Percentiles rank a stretch among this genome's conserved stretches.
Evolutionary conservation across 2,329 filamentous ascomycete genomes (phyloP).

Genomic region (Xylogone sp.): DNA sequence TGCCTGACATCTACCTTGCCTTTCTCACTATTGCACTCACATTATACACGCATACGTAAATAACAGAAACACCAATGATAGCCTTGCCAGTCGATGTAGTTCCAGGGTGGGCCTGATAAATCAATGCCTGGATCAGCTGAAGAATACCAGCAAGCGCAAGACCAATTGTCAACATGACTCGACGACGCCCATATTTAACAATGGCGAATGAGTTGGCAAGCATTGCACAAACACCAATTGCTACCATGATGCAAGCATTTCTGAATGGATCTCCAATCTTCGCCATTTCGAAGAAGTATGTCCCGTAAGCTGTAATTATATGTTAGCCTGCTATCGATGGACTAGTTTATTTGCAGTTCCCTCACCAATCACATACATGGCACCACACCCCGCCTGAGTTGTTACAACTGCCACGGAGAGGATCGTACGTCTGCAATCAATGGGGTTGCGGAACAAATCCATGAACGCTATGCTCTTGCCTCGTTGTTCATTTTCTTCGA

Average conservation of each 20-base stretch:
- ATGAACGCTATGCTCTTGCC: slow-evolving; percentile 29
- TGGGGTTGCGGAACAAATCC: slow-evolving; percentile 47
- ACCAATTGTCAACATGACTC: slow-evolving; percentile 48
- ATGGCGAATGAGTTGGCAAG: slow-evolving; percentile 49
- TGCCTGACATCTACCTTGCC: background rate
- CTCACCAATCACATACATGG: slow-evolving; percentile 54
- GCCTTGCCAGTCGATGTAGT: slow-evolving; percentile 34
- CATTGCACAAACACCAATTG: slow-evolving; percentile 51
- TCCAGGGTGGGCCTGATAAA: slow-evolving; percentile 42
- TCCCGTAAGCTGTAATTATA: slow-evolving; percentile 41
- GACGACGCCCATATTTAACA: slow-evolving; percentile 48
- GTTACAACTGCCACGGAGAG: slow-evolving; percentile 44
- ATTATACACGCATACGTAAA: slow-evolving; percentile 53
- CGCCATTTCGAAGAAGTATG: slow-evolving; percentile 59
- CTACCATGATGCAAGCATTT: slow-evolving; percentile 51
- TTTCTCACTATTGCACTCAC: slow-evolving; percentile 10
- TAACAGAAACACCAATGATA: slow-evolving; percentile 15
- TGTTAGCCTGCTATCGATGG: background rate
- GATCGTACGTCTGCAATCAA: slow-evolving; percentile 47
- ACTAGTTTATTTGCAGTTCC: no score
- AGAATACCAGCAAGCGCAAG: slow-evolving; percentile 49
- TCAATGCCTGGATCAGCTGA: slow-evolving; percentile 50
- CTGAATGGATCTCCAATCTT: slow-evolving; percentile 51
- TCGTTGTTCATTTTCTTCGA: slow-evolving; percentile 23
- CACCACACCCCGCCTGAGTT: slow-evolving; percentile 49